Base-by-base conservation (phyloP, 352 stramenopile species). In the Phytophthora litchii region DNA sequence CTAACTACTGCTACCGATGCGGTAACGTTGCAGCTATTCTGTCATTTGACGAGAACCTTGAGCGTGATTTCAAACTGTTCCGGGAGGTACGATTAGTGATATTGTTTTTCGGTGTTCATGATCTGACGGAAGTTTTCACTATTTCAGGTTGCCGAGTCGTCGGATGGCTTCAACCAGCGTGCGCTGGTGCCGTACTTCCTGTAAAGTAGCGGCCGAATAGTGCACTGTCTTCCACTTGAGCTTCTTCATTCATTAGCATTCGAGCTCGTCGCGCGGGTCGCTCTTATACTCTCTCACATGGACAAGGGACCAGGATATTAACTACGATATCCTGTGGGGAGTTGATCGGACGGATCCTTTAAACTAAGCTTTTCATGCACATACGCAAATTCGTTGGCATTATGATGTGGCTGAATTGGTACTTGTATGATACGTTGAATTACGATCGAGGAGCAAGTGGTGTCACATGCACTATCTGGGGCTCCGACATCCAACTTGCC, bases 51-150 rank as follows among this genome's bases (percentile, higher is more conserved):
- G 86, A 94, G 46, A 86, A 94, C 53, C 70, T 95, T 10, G 83
- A 93, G 70, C 83, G 83, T 54, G 82, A 93, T 53, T 95, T 95
- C 74, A 95, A 92, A 67, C 61, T 95, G 50, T 95, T 95, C 72
- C 84, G 86, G 42, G 86, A 95, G 84, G 84, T 94, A 72, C 31
- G 57, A 64, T 29, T 25, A 27, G 43, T 56, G 36, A 51, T 72
- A 23, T 50, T 11, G 37, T 57, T 11, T 60, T 55, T 69, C 44
- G 29, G 29, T 60, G 41, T 56, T 52, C 16, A 54, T 37, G 23
- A 42, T 50, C 43, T 62, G 21, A 65, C 1, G 46, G 10, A 13
- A 1, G 3, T 43, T 37, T 62, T 51, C 16, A 60, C 23, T 70
- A 16, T 52, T 57, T 23, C 47, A 91, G 84, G 86, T 95, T 56